Evolutionary conservation across 495 filamentous ascomycete species (phyloP).

Genomic region (Tetracladium setigerum): DNA sequence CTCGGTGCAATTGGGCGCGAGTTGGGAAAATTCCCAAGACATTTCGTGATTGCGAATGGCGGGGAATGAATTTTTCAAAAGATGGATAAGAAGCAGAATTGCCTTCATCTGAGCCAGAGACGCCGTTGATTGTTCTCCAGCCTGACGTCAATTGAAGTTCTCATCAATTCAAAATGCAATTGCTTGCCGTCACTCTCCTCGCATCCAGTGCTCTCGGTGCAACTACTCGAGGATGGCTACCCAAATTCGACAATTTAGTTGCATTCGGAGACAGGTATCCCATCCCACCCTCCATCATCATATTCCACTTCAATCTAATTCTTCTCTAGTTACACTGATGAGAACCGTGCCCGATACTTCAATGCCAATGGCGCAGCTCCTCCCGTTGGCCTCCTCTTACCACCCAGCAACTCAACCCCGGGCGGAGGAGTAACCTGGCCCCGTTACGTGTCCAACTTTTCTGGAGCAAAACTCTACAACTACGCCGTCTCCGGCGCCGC

Average conservation of each 20-base stretch:
- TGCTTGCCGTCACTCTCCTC: too few relatives aligned
- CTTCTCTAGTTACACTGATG: conserved; percentile 54
- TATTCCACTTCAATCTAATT: neutral
- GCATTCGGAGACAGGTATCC: conserved; percentile 58
- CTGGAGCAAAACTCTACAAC: conserved; percentile 56
- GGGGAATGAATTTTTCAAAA: too few relatives aligned
- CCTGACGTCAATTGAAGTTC: too few relatives aligned
- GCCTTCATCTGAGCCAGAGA: too few relatives aligned
- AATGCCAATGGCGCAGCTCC: conserved; percentile 49
- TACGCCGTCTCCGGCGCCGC: conserved; percentile 65
- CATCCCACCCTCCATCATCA: neutral
- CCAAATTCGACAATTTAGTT: conserved; percentile 42
- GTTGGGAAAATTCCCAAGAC: too few relatives aligned
- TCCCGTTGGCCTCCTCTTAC: conserved; percentile 46
- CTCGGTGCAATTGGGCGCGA: too few relatives aligned
- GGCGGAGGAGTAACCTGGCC: conserved; percentile 63
- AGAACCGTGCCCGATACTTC: conserved; percentile 51
- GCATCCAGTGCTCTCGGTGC: too few relatives aligned
- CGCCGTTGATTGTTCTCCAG: too few relatives aligned
- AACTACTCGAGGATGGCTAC: conserved; percentile 7
- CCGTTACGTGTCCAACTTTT: conserved; percentile 48
- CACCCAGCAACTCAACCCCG: conserved; percentile 37
- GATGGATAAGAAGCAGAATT: too few relatives aligned
- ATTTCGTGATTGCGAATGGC: too few relatives aligned
- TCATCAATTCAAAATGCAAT: too few relatives aligned